Conservation (phyloP, 129 eudicot species). For the Ambrosia artemisiifolia region DNA sequence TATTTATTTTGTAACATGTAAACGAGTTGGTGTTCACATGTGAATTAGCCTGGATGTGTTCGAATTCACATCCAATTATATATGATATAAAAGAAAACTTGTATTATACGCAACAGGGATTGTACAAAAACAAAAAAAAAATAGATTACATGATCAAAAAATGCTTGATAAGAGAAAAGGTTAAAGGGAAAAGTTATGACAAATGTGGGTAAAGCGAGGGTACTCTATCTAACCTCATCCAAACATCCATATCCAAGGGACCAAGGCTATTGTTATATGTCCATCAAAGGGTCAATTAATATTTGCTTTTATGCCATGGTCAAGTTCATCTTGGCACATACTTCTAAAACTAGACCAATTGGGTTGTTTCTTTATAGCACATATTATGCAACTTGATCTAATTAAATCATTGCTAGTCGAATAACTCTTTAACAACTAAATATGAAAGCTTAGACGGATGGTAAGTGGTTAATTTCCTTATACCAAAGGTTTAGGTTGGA, state of each 20-base stretch:
- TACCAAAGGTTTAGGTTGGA: too few species aligned
- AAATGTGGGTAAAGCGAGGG: slow-evolving; percentile 24
- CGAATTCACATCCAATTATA: too few species aligned
- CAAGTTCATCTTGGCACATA: slow-evolving; percentile 25
- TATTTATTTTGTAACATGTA: too few species aligned
- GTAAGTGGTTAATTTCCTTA: too few species aligned
- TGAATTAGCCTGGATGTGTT: too few species aligned
- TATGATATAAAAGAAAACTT: neutral
- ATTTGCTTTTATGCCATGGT: slow-evolving; percentile 33
- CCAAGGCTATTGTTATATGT: slow-evolving; percentile 22
- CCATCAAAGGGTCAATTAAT: slow-evolving; percentile 28
- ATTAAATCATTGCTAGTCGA: neutral
- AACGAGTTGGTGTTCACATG: too few species aligned
- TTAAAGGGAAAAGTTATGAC: slow-evolving; percentile 20
- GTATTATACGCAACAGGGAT: neutral
- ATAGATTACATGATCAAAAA: neutral
- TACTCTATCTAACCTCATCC: slow-evolving; percentile 32
- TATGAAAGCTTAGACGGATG: too few species aligned
- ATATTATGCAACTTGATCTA: slow-evolving; percentile 13
- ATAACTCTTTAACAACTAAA: neutral
- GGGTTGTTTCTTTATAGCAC: neutral
- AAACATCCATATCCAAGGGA: slow-evolving; percentile 24
- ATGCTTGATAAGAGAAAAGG: slow-evolving; percentile 30
- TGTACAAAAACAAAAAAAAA: neutral
- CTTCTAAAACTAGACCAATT: slow-evolving; percentile 28